Base-by-base conservation (phyloP, 176 grass and related monocot species). In the Pontederia paniculata region DNA sequence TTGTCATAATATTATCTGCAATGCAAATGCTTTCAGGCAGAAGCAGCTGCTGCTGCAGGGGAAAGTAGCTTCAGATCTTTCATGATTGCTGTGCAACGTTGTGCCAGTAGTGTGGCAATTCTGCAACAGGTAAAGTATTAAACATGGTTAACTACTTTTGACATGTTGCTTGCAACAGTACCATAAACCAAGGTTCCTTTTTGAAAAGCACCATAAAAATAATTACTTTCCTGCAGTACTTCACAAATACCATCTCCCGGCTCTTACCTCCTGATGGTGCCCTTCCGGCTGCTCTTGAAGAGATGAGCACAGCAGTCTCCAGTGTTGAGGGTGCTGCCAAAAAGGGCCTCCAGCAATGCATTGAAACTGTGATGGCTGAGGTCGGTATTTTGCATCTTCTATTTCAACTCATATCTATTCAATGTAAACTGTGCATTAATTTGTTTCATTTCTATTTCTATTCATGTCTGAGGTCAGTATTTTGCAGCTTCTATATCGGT, bases 351-450 rank as follows among this genome's bases (percentile, higher is more conserved):
- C 70, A 91, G 64, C 93, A 77, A 74, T 98, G 93, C 57, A 98
- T 98, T 69, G 93, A 91, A 58, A 91, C 93, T 17, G 93, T 98
- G 18, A 98, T 91, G 83, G 79, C 74, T 88, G 93, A 98, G 93
- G 93, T 91, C 41, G 61, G 62, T 42, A 51, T 41, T 55, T 53
- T 23, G 19, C 49, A 13, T 4, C 5, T 5, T 19, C n/a, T 42
- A 42, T 1, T 14, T 19, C 5, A 13, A 8, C 9, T 52, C 9
- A 13, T 52, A 42, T 20, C 12, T n/a, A 9, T 59, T 13, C 8
- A 59, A 42, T 41, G 25, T 42, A 28, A 8, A 11, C 15, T 10
- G 28, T 16, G 15, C 48, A 50, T 5, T n/a, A 37, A 5, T 37
- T 37, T 37, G 28, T 6, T 37, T 37, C 28, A 5, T 37, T 37